Evolutionary conservation across 2,329 filamentous ascomycete species (phyloP), one percentile per base, ranked within the genome.

Genomic region (Zymoseptoria brevis): DNA sequence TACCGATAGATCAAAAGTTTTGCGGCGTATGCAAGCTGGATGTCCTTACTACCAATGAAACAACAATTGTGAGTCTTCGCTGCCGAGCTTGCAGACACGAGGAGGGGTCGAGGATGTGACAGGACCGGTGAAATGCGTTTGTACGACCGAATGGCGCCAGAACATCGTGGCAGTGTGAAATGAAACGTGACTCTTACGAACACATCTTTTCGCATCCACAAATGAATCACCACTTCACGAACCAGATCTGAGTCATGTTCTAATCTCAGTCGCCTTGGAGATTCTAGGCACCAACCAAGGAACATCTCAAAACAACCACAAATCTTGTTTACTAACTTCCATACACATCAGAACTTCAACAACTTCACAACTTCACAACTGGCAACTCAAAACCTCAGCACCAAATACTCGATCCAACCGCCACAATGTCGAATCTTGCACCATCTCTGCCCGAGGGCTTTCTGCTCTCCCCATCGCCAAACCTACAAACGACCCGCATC

Each of bases 401-500:
- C 16, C 35, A 4, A 41, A 13, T 13, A 41, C 3, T 41, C 35
- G 1, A 16, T 13, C 35, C 35, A 13, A 16, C 35, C 35, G 35
- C 35, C 35, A 41, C 35, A 13, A 45, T 45, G 35, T 16, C 35
- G 13, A 45, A 16, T n/a, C 35, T n/a, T 2, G 4, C 35, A 13
- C 13, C 16, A 16, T 16, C 21, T 21, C 58, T 77, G n/a, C 79
- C 81, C 0, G 62, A 72, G 24, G 71, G 72, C 59, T 84, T 83
- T 68, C 77, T 85, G 45, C 62, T 72, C 5, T 67, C 73, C 2
- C 66, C 67, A 74, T 76, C 81, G 59, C 62, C 75, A 21, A 76
- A 79, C 26, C 76, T 84, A 48, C 78, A 68, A 9, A 74, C 79
- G 50, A 70, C 71, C 2, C 72, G 72, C 16, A 79, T 89, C 66